phyloP scores from a whole-genome alignment of 768 basidiomycete genomes.

The Kwoniella dejecticola region DNA sequence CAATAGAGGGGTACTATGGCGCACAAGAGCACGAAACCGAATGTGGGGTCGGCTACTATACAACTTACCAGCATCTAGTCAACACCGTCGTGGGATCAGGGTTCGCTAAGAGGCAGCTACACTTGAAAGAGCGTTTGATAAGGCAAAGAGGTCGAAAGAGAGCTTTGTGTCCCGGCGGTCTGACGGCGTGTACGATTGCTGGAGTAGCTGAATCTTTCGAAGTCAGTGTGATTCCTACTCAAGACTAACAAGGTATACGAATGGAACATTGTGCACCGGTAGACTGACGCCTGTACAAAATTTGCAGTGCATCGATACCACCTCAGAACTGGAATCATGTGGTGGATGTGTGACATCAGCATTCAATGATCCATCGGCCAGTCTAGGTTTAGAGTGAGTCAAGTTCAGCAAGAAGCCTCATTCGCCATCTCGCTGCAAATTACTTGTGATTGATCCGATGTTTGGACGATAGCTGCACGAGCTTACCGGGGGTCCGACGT shows the following conservation, averaged over 20 bases:
- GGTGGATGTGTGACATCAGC: constrained; percentile 12
- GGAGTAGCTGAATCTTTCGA: constrained; percentile 10
- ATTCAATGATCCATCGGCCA: neutral
- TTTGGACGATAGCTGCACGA: constrained; percentile 19
- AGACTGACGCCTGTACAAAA: neutral
- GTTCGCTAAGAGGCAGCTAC: constrained; percentile 17
- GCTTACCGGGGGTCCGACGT: constrained; percentile 15
- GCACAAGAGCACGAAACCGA: neutral
- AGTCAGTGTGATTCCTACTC: neutral
- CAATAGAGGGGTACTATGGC: too few relatives aligned
- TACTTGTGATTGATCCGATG: neutral
- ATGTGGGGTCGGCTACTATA: neutral
- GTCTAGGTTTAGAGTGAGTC: constrained; percentile 10
- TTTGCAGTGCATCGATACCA: constrained; percentile 14
- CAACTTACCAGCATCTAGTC: neutral
- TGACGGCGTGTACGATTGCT: neutral
- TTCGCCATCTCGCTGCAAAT: neutral
- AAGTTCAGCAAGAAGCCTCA: neutral
- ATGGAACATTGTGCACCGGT: too few relatives aligned
- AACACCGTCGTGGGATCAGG: neutral
- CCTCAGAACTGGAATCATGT: constrained; percentile 9
- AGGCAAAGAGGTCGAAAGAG: neutral
- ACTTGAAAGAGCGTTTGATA: constrained; percentile 9
- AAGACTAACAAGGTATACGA: too few relatives aligned
- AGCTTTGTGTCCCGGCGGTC: constrained; percentile 1